Percentiles rank a stretch among this genome's conserved stretches.
Conservation (phyloP, 495 filamentous ascomycete genomes). For the Trichoderma orchidacearum region DNA sequence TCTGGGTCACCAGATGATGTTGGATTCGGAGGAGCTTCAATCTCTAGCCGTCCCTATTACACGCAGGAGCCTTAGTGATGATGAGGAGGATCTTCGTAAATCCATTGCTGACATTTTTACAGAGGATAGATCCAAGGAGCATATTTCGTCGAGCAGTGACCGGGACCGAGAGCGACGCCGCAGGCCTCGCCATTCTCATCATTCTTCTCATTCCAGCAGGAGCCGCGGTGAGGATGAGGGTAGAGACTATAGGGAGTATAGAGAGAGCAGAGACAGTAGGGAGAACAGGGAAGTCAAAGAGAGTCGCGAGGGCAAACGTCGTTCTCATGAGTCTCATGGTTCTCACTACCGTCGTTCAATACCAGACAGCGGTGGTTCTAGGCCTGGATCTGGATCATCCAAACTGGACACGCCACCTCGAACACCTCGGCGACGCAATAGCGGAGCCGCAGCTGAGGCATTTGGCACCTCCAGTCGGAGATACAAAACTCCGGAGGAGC, state of each 20-base stretch:
- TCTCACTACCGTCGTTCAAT: neutral
- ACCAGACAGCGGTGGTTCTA: neutral
- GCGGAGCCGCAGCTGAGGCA: conserved; percentile 10
- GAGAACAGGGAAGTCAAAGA: neutral
- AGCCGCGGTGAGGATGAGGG: conserved; percentile 1
- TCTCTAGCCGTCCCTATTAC: neutral
- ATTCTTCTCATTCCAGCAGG: conserved; percentile 4
- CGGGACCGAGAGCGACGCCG: conserved; percentile 9
- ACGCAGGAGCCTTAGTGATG: neutral
- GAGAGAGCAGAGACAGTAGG: neutral
- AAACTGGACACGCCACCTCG: conserved; percentile 5
- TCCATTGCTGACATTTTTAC: conserved; percentile 19
- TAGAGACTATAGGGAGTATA: neutral
- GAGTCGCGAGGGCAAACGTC: neutral
- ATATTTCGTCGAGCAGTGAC: conserved; percentile 1
- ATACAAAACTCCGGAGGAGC: conserved; percentile 15
- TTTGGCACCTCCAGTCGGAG: conserved; percentile 9
- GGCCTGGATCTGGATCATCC: neutral
- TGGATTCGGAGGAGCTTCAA: conserved; percentile 1
- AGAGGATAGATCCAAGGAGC: conserved; percentile 16
- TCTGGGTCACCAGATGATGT: neutral
- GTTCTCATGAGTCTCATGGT: neutral
- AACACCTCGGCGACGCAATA: conserved; percentile 10
- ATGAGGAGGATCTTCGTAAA: conserved; percentile 1
- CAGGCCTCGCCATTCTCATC: conserved; percentile 10